Evolutionary conservation across 2,329 filamentous ascomycete species (phyloP), one percentile per base, ranked within the genome.

Genomic region (Penicillium decumbens): DNA sequence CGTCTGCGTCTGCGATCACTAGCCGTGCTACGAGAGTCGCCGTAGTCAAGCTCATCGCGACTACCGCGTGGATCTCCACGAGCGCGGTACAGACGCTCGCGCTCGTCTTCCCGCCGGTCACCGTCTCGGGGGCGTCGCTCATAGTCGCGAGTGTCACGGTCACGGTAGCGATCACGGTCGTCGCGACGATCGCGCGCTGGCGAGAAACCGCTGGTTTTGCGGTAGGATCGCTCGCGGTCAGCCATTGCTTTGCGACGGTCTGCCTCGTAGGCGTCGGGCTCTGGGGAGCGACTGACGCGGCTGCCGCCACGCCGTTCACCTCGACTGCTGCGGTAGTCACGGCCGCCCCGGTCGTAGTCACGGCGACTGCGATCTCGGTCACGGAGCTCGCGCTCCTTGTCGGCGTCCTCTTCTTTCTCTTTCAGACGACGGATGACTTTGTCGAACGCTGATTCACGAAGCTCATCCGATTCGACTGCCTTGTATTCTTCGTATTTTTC

Each of bases 191-290:
- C 70, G 18, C 65, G 67, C n/a, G 65, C 54, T 15, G 79, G 79
- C 59, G 80, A 76, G 56, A 80, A 65, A 61, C 80, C 75, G 57
- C 85, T 87, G 73, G 83, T 83, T 73, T 93, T 95, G 69, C 89
- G 85, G 72, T 95, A 95, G 62, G 95, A 91, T 58, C 91, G 87
- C 73, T 97, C 95, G 41, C 95, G 86, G 66, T 95, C 91, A 50
- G 91, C 90, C 65, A 93, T 91, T 38, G 92, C 92, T 70, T 92
- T 93, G 63, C 90, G 87, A 58, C 93, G 84, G 67, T 98, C 93
- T 52, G 91, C 93, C 72, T 97, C 93, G 70, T 98, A 98, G 18
- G 89, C 83, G 73, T 98, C 91, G 50, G 83, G 82, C 70, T 97
- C 93, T n/a, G 90, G 91, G 61, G 87, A 91, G 62, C 90, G 89